Evolutionary conservation across 202 grass and related monocot genomes (phyloP).

Genomic region (Eragrostis tef): DNA sequence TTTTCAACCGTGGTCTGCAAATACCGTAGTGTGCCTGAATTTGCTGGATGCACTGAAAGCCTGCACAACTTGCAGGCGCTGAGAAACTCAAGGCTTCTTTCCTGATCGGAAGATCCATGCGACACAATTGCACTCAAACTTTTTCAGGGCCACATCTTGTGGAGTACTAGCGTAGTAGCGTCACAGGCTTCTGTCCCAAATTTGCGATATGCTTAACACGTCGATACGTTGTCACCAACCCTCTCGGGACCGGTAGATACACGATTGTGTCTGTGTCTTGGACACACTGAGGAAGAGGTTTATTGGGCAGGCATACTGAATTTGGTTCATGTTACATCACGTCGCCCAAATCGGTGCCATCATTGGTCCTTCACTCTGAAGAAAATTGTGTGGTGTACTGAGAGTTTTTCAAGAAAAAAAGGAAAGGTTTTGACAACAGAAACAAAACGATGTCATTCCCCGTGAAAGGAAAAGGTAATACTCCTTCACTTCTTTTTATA

Average conservation of each 20-base stretch:
- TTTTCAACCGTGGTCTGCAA: neutral
- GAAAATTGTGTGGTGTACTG: neutral
- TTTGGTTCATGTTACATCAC: conserved; percentile 45
- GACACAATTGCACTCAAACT: too few relatives aligned
- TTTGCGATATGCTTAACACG: too few relatives aligned
- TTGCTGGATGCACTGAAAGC: neutral
- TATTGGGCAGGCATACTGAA: neutral
- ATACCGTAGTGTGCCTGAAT: neutral
- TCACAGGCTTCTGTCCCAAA: neutral
- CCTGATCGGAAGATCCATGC: neutral
- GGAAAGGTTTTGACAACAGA: neutral
- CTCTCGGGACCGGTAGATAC: neutral
- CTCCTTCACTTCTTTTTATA: too few relatives aligned
- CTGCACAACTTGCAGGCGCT: neutral
- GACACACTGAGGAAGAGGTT: neutral
- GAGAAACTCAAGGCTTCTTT: neutral
- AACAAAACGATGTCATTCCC: neutral
- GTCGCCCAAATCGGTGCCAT: neutral
- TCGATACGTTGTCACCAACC: too few relatives aligned
- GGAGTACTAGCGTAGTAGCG: neutral
- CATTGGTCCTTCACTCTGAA: conserved; percentile 8
- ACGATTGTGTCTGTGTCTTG: neutral
- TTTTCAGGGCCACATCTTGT: too few relatives aligned
- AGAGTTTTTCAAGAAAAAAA: neutral
- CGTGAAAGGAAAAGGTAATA: neutral